Conservation (phyloP, 805 yeast species). For the Ogataea saltuana region DNA sequence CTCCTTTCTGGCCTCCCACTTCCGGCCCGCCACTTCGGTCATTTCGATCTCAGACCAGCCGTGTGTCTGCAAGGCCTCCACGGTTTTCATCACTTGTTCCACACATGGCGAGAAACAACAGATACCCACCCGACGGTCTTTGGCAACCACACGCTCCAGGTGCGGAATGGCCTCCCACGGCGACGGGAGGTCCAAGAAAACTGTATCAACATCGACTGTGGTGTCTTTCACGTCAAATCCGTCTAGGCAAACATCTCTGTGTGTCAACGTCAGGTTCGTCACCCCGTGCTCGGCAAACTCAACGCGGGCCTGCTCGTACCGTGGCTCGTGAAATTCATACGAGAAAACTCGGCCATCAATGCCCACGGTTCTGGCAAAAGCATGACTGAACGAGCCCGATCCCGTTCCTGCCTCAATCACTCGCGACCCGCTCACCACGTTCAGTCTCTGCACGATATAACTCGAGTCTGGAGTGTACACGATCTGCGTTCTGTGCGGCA, state of each 20-base stretch:
- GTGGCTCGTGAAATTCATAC: constrained; percentile 86
- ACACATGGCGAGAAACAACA: constrained; percentile 98
- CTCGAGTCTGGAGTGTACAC: constrained; percentile 96
- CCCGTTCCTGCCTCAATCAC: constrained; percentile 99
- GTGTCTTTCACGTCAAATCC: constrained; percentile 65
- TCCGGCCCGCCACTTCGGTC: constrained; percentile 84
- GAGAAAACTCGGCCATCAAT: constrained; percentile 67
- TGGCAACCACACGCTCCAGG: constrained; percentile 57
- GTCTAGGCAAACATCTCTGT: constrained; percentile 87
- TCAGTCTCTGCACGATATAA: constrained; percentile 80
- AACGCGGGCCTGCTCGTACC: constrained; percentile 72
- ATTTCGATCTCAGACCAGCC: constrained; percentile 90
- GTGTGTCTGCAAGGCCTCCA: constrained; percentile 65
- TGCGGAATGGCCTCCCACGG: constrained; percentile 96
- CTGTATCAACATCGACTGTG: constrained; percentile 60
- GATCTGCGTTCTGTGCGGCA: constrained; percentile 97
- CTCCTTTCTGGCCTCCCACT: constrained; percentile 84
- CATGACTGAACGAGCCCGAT: constrained; percentile 92
- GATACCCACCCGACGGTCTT: constrained; percentile 56
- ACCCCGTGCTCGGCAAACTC: constrained; percentile 80
- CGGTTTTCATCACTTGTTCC: constrained; percentile 91
- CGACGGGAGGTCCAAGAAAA: constrained; percentile 90
- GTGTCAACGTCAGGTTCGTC: constrained; percentile 63
- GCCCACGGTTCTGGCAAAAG: constrained; percentile 79
- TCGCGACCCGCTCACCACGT: constrained; percentile 68